Conservation (phyloP, 2,329 filamentous ascomycete genomes). For the Neonectria hederae region DNA sequence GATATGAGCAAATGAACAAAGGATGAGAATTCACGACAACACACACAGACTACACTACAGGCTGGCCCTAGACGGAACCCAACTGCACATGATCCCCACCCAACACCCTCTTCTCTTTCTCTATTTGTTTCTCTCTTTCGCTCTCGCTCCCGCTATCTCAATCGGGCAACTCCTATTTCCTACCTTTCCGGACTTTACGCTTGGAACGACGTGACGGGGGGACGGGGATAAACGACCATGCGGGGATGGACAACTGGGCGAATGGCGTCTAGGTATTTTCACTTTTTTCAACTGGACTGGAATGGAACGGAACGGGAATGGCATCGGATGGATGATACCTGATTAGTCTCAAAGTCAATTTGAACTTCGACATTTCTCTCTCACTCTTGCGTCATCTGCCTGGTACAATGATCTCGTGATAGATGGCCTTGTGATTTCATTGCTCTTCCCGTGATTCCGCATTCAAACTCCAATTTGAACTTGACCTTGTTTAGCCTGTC, state of each 20-base stretch:
- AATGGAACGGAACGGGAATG: background rate
- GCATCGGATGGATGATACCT: background rate
- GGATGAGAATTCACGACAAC: background rate
- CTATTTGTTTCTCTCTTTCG: background rate
- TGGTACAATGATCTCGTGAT: background rate
- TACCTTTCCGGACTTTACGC: background rate
- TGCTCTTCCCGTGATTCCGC: background rate
- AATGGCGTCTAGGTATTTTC: background rate
- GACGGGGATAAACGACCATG: background rate
- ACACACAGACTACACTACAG: background rate
- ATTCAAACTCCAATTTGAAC: background rate
- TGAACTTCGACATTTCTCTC: background rate
- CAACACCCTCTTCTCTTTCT: background rate
- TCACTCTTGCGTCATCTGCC: background rate
- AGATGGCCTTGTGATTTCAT: background rate
- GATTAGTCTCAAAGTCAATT: background rate
- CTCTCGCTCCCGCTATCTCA: background rate
- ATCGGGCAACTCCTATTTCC: no score
- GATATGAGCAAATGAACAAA: background rate
- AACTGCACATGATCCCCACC: background rate
- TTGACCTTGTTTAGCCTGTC: background rate
- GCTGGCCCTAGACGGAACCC: conserved; percentile 3
- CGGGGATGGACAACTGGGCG: background rate
- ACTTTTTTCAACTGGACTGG: background rate
- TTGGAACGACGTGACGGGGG: background rate